Conservation (phyloP, 805 yeast genomes). For the Candida chilensis region DNA sequence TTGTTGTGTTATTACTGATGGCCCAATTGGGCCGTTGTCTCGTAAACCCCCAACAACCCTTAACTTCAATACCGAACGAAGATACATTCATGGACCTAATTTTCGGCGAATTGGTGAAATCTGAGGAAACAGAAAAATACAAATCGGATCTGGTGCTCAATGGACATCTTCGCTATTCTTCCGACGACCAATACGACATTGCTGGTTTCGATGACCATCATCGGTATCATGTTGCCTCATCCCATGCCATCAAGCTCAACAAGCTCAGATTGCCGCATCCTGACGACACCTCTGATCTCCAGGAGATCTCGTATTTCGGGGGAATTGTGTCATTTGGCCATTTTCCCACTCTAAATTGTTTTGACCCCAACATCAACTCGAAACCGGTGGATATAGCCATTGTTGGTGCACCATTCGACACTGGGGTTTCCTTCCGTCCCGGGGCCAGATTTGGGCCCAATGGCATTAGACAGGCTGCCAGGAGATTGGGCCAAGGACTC, state of each 20-base stretch:
- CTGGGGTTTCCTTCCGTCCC: slow-evolving; percentile 45
- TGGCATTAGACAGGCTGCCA: slow-evolving; percentile 35
- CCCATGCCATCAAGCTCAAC: slow-evolving; percentile 8
- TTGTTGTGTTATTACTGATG: too few species aligned
- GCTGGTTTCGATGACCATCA: not conserved
- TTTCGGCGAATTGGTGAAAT: slow-evolving; percentile 10
- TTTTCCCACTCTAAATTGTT: slow-evolving; percentile 36
- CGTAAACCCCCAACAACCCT: too few species aligned
- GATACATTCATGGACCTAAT: slow-evolving; percentile 11
- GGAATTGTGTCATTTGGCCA: slow-evolving; percentile 51
- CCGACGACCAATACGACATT: too few species aligned
- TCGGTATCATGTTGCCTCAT: slow-evolving; percentile 6
- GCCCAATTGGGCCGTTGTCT: too few species aligned
- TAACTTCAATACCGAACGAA: too few species aligned
- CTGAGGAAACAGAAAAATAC: slow-evolving; percentile 3
- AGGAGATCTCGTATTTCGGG: slow-evolving; percentile 20
- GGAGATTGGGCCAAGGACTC: slow-evolving; percentile 33
- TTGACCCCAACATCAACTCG: too few species aligned
- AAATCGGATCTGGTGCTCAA: slow-evolving; percentile 3
- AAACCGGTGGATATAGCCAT: slow-evolving; percentile 38
- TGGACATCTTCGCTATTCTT: too few species aligned
- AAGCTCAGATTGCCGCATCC: slow-evolving; percentile 18
- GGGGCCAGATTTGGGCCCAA: slow-evolving; percentile 57
- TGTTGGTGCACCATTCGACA: slow-evolving; percentile 52
- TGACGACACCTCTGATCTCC: slow-evolving; percentile 23